Base-by-base conservation (phyloP, 2,329 filamentous ascomycete genomes). In the Celoporthe dispersa region DNA sequence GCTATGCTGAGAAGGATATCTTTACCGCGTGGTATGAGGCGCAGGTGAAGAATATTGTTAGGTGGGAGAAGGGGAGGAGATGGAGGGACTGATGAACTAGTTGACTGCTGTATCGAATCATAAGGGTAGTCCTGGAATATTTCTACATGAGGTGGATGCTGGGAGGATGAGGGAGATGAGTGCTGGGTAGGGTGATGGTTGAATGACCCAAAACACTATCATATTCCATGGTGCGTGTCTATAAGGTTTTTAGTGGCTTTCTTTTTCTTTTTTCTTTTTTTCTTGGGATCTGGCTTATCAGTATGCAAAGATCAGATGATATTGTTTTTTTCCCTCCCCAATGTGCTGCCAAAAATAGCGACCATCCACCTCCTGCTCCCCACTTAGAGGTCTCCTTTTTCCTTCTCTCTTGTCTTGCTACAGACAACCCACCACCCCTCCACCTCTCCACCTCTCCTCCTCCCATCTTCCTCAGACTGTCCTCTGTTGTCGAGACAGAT, bases 1-100 rank as follows among this genome's bases (percentile, higher is more conserved):
- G 91, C 0, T 94, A 93, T 77, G 90, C 90, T 0, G 89, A 92
- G 72, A 87, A 88, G 70, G 88, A 86, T n/a, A 85, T 87, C 48
- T 82, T 92, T 76, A 82, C 85, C 64, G 81, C 81, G 8, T 93
- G 90, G 90, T 93, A 92, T 78, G 84, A 87, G 71, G 88, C 92
- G 79, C 87, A 88, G 68, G 89, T 85, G 1, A 86, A 87, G 75
- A 91, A 91, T 75, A 73, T 93, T 35, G 82, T 86, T 77, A 80
- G 84, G 60, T 91, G 88, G 83, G 67, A 67, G 57, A 69, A 66
- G 35, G 71, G 69, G 69, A 69, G n/a, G 64, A 22, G 8, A 31
- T 72, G 55, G 48, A 55, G 9, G 19, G 69, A 2, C n/a, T 72
- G 22, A 68, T 72, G 65, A 68, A 68, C 9, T 68, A 39, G 37